Conservation (phyloP, 2,329 filamentous ascomycete species). For the Aspergillus ochraceus region DNA sequence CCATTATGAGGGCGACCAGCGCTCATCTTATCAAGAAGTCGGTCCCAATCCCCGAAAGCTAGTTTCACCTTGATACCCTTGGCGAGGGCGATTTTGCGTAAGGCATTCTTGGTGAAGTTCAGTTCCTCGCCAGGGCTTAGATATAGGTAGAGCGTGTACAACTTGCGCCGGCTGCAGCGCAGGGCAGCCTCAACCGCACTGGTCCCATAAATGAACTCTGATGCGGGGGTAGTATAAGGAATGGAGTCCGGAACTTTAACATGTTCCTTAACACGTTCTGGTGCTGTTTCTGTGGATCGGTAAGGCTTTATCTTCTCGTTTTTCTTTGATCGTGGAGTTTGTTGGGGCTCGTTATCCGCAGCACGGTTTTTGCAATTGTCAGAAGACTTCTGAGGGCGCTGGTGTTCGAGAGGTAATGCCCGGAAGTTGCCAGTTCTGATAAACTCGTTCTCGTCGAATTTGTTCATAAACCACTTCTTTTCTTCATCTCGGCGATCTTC, state of each 20-base stretch:
- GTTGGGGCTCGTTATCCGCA: not conserved
- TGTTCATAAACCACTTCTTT: not conserved
- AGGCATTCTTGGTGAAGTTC: conserved; percentile 38
- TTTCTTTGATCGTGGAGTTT: not conserved
- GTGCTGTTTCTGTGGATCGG: conserved; percentile 23
- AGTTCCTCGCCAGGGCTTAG: conserved; percentile 55
- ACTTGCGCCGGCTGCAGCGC: conserved; percentile 64
- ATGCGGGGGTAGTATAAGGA: conserved; percentile 79
- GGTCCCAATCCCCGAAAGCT: conserved; percentile 63
- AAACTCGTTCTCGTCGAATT: conserved; percentile 33
- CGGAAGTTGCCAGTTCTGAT: conserved; percentile 32
- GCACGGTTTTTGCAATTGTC: not conserved
- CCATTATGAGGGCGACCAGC: conserved; percentile 85
- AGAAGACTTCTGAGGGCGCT: conserved; percentile 7
- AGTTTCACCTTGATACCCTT: conserved; percentile 56
- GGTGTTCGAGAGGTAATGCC: conserved; percentile 24
- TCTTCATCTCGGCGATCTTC: not conserved
- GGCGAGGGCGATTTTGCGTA: conserved; percentile 42
- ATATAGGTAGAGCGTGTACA: conserved; percentile 84
- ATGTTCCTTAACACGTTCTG: conserved; percentile 34
- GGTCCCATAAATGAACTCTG: conserved; percentile 86
- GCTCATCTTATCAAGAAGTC: conserved; percentile 79
- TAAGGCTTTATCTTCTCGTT: conserved; percentile 13
- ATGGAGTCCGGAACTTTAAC: conserved; percentile 48
- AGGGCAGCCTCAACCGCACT: conserved; percentile 80